Conservation (phyloP, 371 early-diverging fungal species). For the Phascolomyces articulosus region DNA sequence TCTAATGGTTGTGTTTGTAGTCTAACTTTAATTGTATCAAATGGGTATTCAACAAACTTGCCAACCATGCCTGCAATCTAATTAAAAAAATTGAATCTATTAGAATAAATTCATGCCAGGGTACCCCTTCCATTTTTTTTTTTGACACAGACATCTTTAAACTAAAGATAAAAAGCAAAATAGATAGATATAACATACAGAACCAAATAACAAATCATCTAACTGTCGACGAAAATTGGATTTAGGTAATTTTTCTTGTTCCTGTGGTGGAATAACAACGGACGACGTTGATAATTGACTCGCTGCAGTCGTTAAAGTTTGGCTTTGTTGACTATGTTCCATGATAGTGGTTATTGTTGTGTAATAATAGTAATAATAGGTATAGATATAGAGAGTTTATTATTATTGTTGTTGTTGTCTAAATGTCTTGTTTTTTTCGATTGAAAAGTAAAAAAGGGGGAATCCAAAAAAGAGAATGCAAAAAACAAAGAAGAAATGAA, state of each 20-base stretch:
- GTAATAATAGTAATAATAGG: too few relatives aligned
- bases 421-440: background rate
- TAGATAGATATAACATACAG: conserved; percentile 14
- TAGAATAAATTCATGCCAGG: too few relatives aligned
- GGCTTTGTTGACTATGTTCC: conserved; percentile 3
- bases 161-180: background rate
- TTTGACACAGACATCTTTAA: too few relatives aligned
- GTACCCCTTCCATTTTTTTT: too few relatives aligned
- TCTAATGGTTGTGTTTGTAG: conserved; percentile 87
- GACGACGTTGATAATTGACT: background rate
- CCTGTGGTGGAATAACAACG: background rate
- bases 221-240: conserved; percentile 22
- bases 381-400: too few relatives aligned
- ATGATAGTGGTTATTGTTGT: too few relatives aligned
- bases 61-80: conserved; percentile 88
- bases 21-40: conserved; percentile 96
- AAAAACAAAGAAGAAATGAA: background rate
- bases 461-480: background rate
- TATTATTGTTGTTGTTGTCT: background rate
- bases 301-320: conserved; percentile 4
- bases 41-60: conserved; percentile 95
- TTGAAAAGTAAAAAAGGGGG: background rate
- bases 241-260: conserved; percentile 10
- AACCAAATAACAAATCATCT: conserved; percentile 27
- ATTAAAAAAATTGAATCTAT: too few relatives aligned